Evolutionary conservation across 495 filamentous ascomycete species (phyloP).

Genomic region (Umbilicaria muhlenbergii): DNA sequence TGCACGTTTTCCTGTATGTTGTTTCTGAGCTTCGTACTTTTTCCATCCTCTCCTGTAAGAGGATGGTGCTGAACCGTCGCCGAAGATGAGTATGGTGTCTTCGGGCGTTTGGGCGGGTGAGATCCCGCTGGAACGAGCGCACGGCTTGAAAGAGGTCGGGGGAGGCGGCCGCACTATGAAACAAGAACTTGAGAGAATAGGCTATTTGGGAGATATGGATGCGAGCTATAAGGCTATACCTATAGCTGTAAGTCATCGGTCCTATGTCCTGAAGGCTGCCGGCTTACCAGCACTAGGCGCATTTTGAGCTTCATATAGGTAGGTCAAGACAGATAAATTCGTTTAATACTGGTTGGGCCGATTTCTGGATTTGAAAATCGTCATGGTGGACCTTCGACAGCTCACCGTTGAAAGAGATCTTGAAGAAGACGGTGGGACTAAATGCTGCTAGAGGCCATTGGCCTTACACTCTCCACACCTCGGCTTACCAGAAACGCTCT

Average conservation of each 20-base stretch:
- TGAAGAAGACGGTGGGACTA: too few species aligned
- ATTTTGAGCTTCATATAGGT: constrained; percentile 67
- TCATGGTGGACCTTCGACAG: too few species aligned
- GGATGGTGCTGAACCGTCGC: too few species aligned
- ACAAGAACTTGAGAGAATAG: constrained; percentile 52
- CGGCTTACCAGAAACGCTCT: too few species aligned
- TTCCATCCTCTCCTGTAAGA: too few species aligned
- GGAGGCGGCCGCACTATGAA: constrained; percentile 42
- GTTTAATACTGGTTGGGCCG: too few species aligned
- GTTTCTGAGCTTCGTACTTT: too few species aligned
- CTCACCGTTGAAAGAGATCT: too few species aligned
- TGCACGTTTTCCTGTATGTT: constrained; percentile 46
- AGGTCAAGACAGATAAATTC: not conserved
- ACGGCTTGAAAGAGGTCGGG: constrained; percentile 40
- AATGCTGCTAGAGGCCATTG: too few species aligned
- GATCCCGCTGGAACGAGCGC: constrained; percentile 46
- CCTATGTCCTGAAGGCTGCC: not conserved
- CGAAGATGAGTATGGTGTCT: constrained; percentile 46
- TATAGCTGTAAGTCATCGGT: constrained; percentile 29
- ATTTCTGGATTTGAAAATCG: too few species aligned
- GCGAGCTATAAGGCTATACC: constrained; percentile 45
- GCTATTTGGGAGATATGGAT: constrained; percentile 44
- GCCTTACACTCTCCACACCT: too few species aligned
- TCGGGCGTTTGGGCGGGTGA: constrained; percentile 65
- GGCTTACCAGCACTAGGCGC: constrained; percentile 25